These are phyloP conservation scores for Ogataea siamensis DNA, from an alignment of 805 yeast genomes.

Conservation along the genomic window DNA sequence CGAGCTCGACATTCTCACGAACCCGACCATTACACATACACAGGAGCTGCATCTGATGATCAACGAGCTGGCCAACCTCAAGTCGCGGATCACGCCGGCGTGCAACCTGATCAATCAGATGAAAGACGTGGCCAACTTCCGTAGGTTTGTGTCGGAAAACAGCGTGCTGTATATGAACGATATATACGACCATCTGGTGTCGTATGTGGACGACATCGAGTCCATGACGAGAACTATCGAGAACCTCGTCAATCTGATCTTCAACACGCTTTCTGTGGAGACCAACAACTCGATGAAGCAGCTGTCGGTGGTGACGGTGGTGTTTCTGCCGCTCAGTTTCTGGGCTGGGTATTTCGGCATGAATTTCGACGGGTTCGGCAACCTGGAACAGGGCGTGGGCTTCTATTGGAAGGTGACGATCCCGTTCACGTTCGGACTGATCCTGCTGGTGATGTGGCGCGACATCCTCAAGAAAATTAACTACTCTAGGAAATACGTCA, in stretches of 20 bases:
- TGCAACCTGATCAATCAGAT: slow-evolving; percentile 46
- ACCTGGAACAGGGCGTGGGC: slow-evolving; percentile 37
- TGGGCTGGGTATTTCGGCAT: slow-evolving; percentile 63
- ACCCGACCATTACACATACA: slow-evolving; percentile 51
- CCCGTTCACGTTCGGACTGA: slow-evolving; percentile 39
- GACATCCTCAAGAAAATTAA: slow-evolving; percentile 13
- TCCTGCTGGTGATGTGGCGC: slow-evolving; percentile 37
- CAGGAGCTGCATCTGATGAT: slow-evolving; percentile 52
- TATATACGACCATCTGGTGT: slow-evolving; percentile 53
- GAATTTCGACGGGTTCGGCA: slow-evolving; percentile 46
- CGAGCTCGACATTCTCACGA: slow-evolving; percentile 48
- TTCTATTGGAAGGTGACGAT: slow-evolving; percentile 49
- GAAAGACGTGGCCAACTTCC: slow-evolving; percentile 36
- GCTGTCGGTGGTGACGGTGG: slow-evolving; percentile 54
- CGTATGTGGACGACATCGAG: slow-evolving; percentile 52
- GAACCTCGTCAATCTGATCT: slow-evolving; percentile 49
- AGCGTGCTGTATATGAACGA: slow-evolving; percentile 51
- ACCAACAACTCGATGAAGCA: slow-evolving; percentile 54
- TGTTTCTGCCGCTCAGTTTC: slow-evolving; percentile 57
- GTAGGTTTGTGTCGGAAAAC: slow-evolving; percentile 37
- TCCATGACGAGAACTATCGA: slow-evolving; percentile 52
- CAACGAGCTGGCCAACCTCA: slow-evolving; percentile 49
- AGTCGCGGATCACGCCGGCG: slow-evolving; percentile 47
- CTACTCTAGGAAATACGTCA: slow-evolving; percentile 7
- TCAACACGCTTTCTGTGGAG: slow-evolving; percentile 56